A percentile compares a stretch with the other conserved stretches of the same genome.
These are phyloP conservation scores for Cladophialophora psammophila DNA, from an alignment of 2,329 filamentous ascomycete genomes.

Conservation along the genomic window DNA sequence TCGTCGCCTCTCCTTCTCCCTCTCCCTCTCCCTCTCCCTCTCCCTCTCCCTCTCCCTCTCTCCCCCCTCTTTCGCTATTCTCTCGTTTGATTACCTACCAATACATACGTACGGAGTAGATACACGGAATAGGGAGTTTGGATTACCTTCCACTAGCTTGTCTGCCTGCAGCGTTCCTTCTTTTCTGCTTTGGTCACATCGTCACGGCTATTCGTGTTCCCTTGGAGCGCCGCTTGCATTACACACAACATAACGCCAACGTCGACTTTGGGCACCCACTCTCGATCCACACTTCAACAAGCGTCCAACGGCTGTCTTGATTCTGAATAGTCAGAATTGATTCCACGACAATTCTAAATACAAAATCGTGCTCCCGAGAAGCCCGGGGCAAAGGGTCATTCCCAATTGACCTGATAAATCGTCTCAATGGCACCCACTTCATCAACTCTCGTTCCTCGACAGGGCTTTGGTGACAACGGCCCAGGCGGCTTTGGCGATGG, in stretches of 20 bases:
- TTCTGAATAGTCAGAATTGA: neutral
- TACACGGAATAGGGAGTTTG: neutral
- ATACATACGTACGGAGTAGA: neutral
- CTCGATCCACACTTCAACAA: neutral
- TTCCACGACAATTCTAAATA: neutral
- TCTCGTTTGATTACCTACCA: neutral
- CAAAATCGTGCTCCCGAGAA: neutral
- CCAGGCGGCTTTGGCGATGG: conserved; percentile 7
- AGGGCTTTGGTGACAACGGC: neutral
- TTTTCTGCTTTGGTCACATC: neutral
- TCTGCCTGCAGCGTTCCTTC: neutral
- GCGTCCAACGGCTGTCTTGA: neutral
- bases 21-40: neutral
- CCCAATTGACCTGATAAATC: neutral
- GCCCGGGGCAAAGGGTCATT: neutral
- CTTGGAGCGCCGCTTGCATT: neutral
- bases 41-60: neutral
- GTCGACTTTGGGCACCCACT: neutral
- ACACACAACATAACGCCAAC: neutral
- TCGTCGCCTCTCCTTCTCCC: neutral
- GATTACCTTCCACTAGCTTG: neutral
- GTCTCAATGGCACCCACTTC: conserved; percentile 12
- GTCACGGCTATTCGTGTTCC: neutral
- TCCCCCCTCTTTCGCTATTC: conserved; percentile 5
- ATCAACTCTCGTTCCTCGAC: conserved; percentile 15